These are phyloP conservation scores for Coprinopsis sp. DNA, from an alignment of 768 basidiomycete genomes.

Conservation along the genomic window DNA sequence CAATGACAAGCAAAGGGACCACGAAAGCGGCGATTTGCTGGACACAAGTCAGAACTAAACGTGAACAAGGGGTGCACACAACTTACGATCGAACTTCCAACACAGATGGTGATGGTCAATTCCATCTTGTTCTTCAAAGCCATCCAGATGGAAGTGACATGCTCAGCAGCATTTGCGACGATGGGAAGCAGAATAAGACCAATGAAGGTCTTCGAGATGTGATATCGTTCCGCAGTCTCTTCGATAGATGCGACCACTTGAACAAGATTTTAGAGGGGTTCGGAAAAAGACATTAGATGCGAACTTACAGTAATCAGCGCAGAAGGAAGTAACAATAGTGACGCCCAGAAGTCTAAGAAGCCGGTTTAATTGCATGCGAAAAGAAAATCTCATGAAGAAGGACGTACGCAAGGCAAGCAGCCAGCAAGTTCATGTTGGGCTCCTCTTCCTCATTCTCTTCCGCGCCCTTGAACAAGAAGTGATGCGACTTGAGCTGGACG, in stretches of 20 bases:
- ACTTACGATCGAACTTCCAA: slow-evolving; percentile 77
- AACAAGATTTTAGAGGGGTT: slow-evolving; percentile 19
- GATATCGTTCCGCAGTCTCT: slow-evolving; percentile 77
- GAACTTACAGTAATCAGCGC: slow-evolving; percentile 77
- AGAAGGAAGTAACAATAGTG: slow-evolving; percentile 82
- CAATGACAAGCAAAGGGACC: slow-evolving; percentile 79
- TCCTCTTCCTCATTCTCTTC: slow-evolving; percentile 34
- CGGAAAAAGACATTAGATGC: slow-evolving; percentile 9
- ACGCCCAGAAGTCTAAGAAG: slow-evolving; percentile 55
- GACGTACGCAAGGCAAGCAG: slow-evolving; percentile 57
- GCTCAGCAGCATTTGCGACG: slow-evolving; percentile 86
- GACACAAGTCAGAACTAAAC: background rate
- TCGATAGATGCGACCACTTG: slow-evolving; percentile 89
- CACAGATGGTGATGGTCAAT: slow-evolving; percentile 71
- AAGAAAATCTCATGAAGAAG: background rate
- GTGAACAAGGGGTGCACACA: background rate
- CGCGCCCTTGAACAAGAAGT: slow-evolving; percentile 48
- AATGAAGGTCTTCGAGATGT: slow-evolving; percentile 81
- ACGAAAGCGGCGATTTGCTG: slow-evolving; percentile 87
- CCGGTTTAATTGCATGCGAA: slow-evolving; percentile 5
- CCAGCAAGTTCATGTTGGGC: slow-evolving; percentile 63
- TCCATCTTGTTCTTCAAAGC: slow-evolving; percentile 67
- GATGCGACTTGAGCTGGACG: slow-evolving; percentile 66
- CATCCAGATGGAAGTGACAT: slow-evolving; percentile 85
- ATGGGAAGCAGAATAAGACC: slow-evolving; percentile 85